Evolutionary conservation across 768 basidiomycete genomes (phyloP).

Genomic region (Tephrocybe sp.): DNA sequence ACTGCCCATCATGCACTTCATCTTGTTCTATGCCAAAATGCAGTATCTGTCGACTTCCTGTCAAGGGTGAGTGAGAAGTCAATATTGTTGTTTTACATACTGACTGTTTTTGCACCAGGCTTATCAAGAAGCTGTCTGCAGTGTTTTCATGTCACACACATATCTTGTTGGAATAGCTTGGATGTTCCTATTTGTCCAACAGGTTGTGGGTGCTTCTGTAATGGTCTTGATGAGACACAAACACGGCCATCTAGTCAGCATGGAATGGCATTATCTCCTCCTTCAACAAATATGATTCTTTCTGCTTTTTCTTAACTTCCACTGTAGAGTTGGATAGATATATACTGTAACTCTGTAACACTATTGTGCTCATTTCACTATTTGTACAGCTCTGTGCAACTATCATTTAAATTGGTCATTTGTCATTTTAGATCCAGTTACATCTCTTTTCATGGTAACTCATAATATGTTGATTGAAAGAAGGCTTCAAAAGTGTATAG

Average conservation of each 20-base stretch:
- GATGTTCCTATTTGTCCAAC: constrained; percentile 55
- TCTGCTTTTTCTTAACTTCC: constrained; percentile 7
- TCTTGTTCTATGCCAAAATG: constrained; percentile 51
- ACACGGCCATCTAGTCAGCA: constrained; percentile 18
- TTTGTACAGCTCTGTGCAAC: no score
- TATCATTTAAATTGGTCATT: no score
- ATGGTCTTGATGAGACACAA: constrained; percentile 23
- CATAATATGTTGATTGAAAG: no score
- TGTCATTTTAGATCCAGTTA: no score
- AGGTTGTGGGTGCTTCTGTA: constrained; percentile 68
- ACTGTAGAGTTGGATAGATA: no score
- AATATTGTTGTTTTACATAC: not conserved
- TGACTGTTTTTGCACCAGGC: constrained; percentile 33
- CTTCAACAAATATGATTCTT: constrained; percentile 4
- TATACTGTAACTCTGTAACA: no score
- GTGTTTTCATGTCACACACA: constrained; percentile 64
- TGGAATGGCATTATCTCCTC: constrained; percentile 14
- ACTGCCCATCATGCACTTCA: constrained; percentile 42
- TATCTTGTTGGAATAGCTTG: constrained; percentile 58
- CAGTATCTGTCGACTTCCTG: constrained; percentile 72
- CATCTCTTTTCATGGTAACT: no score
- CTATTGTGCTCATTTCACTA: no score
- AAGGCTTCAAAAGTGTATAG: no score
- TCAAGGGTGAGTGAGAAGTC: constrained; percentile 50
- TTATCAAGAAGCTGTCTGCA: constrained; percentile 58